Evolutionary conservation across 345 rosid species (phyloP).

Genomic region (Mallotus nudiflorus): DNA sequence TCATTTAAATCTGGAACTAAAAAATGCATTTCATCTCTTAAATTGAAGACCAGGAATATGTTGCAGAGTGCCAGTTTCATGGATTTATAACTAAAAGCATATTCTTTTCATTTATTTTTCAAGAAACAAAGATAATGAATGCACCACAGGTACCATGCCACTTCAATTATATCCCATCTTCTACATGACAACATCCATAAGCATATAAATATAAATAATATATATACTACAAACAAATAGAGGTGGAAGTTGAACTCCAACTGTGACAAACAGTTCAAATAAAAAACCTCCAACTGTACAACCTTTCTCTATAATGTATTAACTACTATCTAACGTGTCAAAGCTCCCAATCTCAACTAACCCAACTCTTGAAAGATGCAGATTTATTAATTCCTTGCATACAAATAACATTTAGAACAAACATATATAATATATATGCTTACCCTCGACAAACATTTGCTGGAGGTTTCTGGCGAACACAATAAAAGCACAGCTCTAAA

Average conservation of each 20-base stretch:
- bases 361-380: background rate
- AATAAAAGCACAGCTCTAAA: too few species aligned
- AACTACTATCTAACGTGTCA: constrained; percentile 19
- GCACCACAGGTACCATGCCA: background rate
- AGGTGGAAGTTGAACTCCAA: constrained; percentile 27
- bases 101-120: background rate
- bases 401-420: background rate
- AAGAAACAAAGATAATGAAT: background rate
- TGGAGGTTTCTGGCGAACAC: too few species aligned
- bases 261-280: constrained; percentile 17
- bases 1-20: too few species aligned
- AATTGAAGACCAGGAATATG: too few species aligned
- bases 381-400: background rate
- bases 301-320: constrained; percentile 1
- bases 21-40: too few species aligned
- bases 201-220: constrained; percentile 1
- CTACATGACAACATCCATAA: too few species aligned
- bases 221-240: background rate
- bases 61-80: constrained; percentile 9
- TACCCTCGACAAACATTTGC: background rate
- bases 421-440: background rate
- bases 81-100: constrained; percentile 3
- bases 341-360: constrained; percentile 7
- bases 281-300: constrained; percentile 19
- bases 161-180: background rate